Evolutionary conservation across 306 rosid genomes (phyloP), one percentile per base, ranked within the genome.

Genomic region (Lagenaria siceraria): DNA sequence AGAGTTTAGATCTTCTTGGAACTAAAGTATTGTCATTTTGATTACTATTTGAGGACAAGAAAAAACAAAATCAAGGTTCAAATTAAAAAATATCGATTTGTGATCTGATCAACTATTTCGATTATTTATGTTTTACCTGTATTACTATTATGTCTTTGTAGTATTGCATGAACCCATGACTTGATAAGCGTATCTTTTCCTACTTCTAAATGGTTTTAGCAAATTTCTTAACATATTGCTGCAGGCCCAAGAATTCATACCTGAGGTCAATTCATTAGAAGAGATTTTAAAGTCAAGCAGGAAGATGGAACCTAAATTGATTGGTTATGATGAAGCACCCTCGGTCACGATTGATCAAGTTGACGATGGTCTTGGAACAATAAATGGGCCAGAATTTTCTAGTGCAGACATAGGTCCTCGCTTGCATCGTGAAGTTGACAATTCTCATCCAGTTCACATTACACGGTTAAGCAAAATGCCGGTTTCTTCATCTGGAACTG

Each of bases 251-350:
- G 99, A 96, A 75, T 83, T 79, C 81, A 80, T 54, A 73, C 77
- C 80, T 1, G 90, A 83, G 90, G 74, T 88, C 33, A 94, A 82
- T 40, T 36, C 97, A 70, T 86, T 92, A 87, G 96, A 92, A 83
- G 88, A 92, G 69, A 86, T 88, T 79, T 78, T 95, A 60, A 83
- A 86, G 78, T 81, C 96, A 77, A 86, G 89, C 84, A 9, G 11
- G 53, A 89, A 81, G 89, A 78, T 24, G 85, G 88, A 88, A 83
- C 89, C 97, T 19, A 82, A 86, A 81, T 91, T 95, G 71, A 87
- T 95, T 52, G 99, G 97, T 81, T 95, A 84, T 81, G 84, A 95
- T 80, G 99, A 95, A 86, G 79, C 79, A 22, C 97, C 97, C 55
- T 59, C 84, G 38, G 87, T 83, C 85, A 85, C 82, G 31, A 78